phyloP scores from a whole-genome alignment of 208 protist species.

The Acanthamoeba healyi region DNA sequence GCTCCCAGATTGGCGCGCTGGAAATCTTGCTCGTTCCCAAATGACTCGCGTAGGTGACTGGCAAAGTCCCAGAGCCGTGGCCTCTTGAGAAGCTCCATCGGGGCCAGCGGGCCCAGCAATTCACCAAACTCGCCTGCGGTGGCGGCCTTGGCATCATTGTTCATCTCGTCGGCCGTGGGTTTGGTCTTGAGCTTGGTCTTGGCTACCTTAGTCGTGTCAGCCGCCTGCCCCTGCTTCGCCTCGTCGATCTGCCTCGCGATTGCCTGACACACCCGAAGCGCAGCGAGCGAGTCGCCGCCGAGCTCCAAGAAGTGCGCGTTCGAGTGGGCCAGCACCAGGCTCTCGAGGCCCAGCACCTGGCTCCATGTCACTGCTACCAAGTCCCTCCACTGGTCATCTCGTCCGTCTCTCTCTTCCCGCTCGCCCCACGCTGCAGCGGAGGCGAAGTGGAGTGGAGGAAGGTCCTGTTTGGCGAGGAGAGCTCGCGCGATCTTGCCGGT shows the following conservation, averaged over 20 bases:
- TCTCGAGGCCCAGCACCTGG: constrained; percentile 6
- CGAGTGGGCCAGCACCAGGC: neutral
- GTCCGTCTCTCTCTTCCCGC: neutral
- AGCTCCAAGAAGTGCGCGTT: constrained; percentile 19
- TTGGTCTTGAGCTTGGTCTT: neutral
- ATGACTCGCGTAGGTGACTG: neutral
- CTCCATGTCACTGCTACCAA: neutral
- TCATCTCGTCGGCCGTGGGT: neutral
- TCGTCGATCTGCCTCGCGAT: neutral
- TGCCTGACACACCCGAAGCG: constrained; percentile 35
- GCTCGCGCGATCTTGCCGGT: constrained; percentile 55
- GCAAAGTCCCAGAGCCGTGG: constrained; percentile 66
- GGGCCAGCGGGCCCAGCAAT: constrained; percentile 43
- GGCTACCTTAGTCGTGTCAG: neutral
- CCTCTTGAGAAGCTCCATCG: constrained; percentile 31
- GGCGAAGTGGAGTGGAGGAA: neutral
- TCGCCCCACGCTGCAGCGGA: neutral
- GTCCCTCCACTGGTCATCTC: neutral
- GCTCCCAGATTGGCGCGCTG: neutral
- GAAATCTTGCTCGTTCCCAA: neutral
- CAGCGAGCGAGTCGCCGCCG: constrained; percentile 60
- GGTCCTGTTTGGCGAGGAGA: constrained; percentile 1
- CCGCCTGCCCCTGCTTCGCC: neutral
- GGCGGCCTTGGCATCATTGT: neutral
- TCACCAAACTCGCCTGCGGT: constrained; percentile 29